Conservation (phyloP, 495 filamentous ascomycete species). For the Parathielavia hyrcaniae region DNA sequence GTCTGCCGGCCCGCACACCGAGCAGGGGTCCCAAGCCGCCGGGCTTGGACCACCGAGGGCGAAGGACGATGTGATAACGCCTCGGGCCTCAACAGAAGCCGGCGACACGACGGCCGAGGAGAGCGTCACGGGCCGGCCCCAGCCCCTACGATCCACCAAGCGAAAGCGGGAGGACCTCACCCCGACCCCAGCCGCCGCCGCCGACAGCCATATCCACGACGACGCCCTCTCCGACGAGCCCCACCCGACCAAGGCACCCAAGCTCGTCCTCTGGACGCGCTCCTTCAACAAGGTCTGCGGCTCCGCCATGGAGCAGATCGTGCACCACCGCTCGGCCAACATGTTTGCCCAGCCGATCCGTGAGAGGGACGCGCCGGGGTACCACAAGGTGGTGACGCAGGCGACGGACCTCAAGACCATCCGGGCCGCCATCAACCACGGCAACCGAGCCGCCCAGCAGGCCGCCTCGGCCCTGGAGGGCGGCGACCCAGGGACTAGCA, state of each 20-base stretch:
- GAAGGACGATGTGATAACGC: slow-evolving; percentile 64
- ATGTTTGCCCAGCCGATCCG: slow-evolving; percentile 80
- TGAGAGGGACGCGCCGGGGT: slow-evolving; percentile 79
- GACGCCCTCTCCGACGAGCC: slow-evolving; percentile 9
- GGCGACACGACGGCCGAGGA: slow-evolving; percentile 49
- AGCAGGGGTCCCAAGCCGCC: slow-evolving; percentile 15
- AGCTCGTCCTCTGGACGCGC: slow-evolving; percentile 62
- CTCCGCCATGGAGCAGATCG: slow-evolving; percentile 78
- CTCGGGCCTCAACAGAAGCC: slow-evolving; percentile 46
- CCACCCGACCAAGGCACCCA: slow-evolving; percentile 33
- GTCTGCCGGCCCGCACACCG: slow-evolving; percentile 18
- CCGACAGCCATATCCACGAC: slow-evolving; percentile 10
- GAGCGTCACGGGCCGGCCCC: slow-evolving; percentile 28
- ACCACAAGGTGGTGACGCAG: slow-evolving; percentile 75
- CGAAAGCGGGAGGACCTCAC: slow-evolving; percentile 45
- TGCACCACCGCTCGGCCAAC: slow-evolving; percentile 77
- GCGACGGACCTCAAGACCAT: slow-evolving; percentile 89
- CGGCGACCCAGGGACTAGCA: slow-evolving; percentile 42
- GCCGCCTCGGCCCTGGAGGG: slow-evolving; percentile 48
- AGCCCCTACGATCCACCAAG: slow-evolving; percentile 30
- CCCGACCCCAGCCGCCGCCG: slow-evolving; percentile 16
- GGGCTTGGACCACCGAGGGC: slow-evolving; percentile 38
- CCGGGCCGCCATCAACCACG: slow-evolving; percentile 67
- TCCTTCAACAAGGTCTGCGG: slow-evolving; percentile 71
- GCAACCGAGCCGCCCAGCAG: slow-evolving; percentile 64